Evolutionary conservation across 345 rosid genomes (phyloP), one percentile per base, ranked within the genome.

Genomic region (Lagerstroemia speciosa): DNA sequence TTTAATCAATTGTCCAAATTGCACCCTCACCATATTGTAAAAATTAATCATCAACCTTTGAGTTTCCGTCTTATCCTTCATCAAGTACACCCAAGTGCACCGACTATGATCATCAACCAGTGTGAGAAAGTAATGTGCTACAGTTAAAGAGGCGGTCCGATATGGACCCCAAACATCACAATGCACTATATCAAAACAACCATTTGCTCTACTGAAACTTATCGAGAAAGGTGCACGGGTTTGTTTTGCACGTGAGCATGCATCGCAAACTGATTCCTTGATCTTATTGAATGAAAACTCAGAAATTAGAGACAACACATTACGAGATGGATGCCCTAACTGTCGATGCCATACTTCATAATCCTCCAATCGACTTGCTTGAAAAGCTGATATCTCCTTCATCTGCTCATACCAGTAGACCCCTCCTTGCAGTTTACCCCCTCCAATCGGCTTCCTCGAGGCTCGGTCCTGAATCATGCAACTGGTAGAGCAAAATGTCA

Each of bases 121-220:
- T 9, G 34, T 48, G 17, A 48, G 24, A 11, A 57, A 31, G 0
- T 58, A 20, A 29, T 22, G 11, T 32, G 20, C n/a, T 19, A 41
- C 43, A 0, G 7, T 16, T n/a, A n/a, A 29, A 10, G 30, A 3
- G 16, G n/a, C n/a, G 16, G 31, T 64, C 5, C 32, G 57, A 71
- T 17, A 62, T n/a, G 66, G 55, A 15, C 61, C 61, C 67, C 31
- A 70, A 26, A 70, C 20, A 27, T 70, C 68, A 70, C 27, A 14
- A 62, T 43, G 61, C 5, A 62, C 0, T 22, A 70, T 27, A 38
- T 38, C n/a, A 33, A 63, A 30, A 20, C n/a, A 3, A 20, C 1
- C 8, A 10, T 62, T 31, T 7, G 65, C 19, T 2, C 15, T 32
- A 33, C 3, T 29, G 1, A 1, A 1, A 5, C 19, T 29, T 1